Base-by-base conservation (phyloP, 2,329 filamentous ascomycete genomes). In the Phyllosticta citriasiana region DNA sequence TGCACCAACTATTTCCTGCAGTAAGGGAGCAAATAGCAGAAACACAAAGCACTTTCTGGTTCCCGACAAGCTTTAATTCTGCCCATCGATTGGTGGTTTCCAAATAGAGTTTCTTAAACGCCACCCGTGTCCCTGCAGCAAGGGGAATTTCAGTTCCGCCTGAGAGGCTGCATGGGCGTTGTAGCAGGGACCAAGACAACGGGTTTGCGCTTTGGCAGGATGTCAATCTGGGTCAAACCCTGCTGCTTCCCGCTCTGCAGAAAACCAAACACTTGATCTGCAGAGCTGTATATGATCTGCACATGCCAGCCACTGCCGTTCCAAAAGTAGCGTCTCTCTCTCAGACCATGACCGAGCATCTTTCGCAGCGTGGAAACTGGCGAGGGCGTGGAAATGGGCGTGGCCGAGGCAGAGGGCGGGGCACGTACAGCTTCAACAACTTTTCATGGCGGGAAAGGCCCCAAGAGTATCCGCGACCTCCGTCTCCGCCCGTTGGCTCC, bases 401-500 rank as follows among this genome's bases (percentile, higher is more conserved):
- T 26, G 51, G 33, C 22, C 56, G 60, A 25, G 51, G 62, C 64
- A 60, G 66, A 65, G 51, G 64, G 62, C 62, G 66, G 27, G 57
- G 64, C 9, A 56, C 2, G 52, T 14, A 4, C 52, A 22, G 22
- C 4, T 30, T 14, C 19, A 59, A 9, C 51, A 10, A 40, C 19
- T 12, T 16, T 12, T 2, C n/a, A 8, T 4, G 16, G 9, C n/a
- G 3, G n/a, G 22, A 24, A 30, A 25, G 66, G 61, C 63, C 55
- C 59, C 10, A 22, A 27, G 27, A 55, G 8, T 6, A 16, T 6
- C 2, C 22, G 26, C 51, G 26, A 19, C 54, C 59, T 10, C 50
- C 61, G 9, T 67, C 64, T n/a, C 59, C 70, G 54, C 72, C 73
- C 0, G 65, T 74, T 51, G 73, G 73, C 14, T 24, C 68, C 7